phyloP scores from a whole-genome alignment of 352 stramenopile species.

The Phytophthora tentaculata region DNA sequence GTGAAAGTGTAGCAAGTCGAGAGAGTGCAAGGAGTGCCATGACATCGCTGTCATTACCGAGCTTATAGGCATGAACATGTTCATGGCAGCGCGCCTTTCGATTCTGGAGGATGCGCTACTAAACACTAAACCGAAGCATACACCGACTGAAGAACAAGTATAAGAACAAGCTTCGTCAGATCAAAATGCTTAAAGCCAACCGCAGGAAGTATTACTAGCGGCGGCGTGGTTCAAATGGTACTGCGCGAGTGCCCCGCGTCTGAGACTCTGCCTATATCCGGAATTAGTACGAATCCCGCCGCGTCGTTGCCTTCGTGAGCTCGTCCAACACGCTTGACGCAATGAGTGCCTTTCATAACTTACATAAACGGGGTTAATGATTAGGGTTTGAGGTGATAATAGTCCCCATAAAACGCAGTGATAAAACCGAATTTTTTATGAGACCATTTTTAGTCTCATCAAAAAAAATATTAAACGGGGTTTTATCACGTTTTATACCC shows the following conservation, averaged over 20 bases:
- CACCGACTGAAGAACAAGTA: neutral
- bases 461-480: no score
- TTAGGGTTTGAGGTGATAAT: no score
- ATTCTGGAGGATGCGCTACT: neutral
- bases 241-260: neutral
- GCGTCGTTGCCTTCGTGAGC: constrained; percentile 29
- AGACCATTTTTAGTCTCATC: no score
- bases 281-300: constrained; percentile 27
- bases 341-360: no score
- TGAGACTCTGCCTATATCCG: constrained; percentile 9
- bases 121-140: neutral
- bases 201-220: constrained; percentile 19
- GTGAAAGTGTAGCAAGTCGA: no score
- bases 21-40: no score
- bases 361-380: no score
- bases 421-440: no score
- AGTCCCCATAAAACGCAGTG: no score
- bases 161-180: constrained; percentile 6
- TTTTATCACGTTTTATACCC: no score
- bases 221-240: constrained; percentile 24
- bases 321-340: constrained; percentile 8
- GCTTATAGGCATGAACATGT: neutral
- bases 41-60: neutral
- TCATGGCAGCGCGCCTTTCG: neutral
- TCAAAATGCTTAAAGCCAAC: constrained; percentile 7